Evolutionary conservation across 2,329 filamentous ascomycete species (phyloP).

Genomic region (Aspergillus thermomutatus): DNA sequence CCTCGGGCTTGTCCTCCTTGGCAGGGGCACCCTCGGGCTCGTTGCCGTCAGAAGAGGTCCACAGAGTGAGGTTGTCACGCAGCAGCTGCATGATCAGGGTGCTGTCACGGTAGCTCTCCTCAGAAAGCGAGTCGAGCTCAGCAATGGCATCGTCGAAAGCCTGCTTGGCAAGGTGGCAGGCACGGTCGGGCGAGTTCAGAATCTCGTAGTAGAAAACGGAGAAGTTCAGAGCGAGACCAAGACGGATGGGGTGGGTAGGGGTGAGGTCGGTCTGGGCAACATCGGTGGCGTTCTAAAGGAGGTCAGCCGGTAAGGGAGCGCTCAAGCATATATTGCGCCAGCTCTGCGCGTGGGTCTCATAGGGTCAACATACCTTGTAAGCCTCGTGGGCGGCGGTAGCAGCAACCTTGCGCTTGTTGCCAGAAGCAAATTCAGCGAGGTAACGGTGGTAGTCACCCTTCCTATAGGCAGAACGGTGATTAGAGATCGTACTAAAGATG

Average conservation of each 20-base stretch:
- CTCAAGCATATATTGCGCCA: background rate
- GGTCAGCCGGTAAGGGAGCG: background rate
- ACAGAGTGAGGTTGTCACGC: constrained; percentile 95
- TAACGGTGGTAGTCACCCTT: constrained; percentile 99
- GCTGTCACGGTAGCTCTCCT: constrained; percentile 98
- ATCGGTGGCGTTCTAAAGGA: constrained; percentile 82
- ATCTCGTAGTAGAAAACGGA: constrained; percentile 99
- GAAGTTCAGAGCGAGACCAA: constrained; percentile 97
- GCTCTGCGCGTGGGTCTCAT: background rate
- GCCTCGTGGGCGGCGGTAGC: constrained; percentile 94
- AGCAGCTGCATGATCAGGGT: constrained; percentile 99
- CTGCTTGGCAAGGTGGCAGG: constrained; percentile 98
- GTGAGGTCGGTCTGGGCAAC: constrained; percentile 97
- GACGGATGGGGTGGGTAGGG: constrained; percentile 95
- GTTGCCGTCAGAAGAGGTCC: constrained; percentile 88
- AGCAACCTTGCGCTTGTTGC: constrained; percentile 91
- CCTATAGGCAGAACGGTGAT: constrained; percentile 63
- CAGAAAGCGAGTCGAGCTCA: constrained; percentile 94
- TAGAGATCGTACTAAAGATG: constrained; percentile 72
- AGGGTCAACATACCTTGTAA: constrained; percentile 73
- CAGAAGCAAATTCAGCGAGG: constrained; percentile 92
- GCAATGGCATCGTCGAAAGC: constrained; percentile 98
- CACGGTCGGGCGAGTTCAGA: constrained; percentile 93
- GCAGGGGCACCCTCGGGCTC: constrained; percentile 61
- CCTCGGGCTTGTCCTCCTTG: constrained; percentile 60